phyloP scores from a whole-genome alignment of 2,329 filamentous ascomycete genomes.

The Fusarium oligoseptatum region DNA sequence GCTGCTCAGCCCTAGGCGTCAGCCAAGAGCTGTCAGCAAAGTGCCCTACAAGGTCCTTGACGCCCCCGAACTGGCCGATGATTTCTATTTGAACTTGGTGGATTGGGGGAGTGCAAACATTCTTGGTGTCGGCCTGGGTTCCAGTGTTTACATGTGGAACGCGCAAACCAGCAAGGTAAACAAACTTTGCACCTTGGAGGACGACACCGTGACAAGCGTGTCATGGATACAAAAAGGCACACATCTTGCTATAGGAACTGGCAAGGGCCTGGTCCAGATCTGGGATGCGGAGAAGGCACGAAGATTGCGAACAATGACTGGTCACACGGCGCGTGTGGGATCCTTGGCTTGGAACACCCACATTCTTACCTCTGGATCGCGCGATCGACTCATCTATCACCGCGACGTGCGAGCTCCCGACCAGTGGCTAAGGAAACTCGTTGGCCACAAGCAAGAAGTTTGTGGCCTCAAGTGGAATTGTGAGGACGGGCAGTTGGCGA shows the following conservation, averaged over 20 bases:
- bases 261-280: conserved; percentile 94
- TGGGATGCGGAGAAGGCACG: conserved; percentile 94
- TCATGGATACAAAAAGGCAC: conserved; percentile 99
- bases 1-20: conserved; percentile 88
- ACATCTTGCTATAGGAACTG: conserved; percentile 94
- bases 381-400: conserved; percentile 94
- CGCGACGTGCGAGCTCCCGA: conserved; percentile 94
- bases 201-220: conserved; percentile 96
- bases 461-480: conserved; percentile 98
- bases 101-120: conserved; percentile 98
- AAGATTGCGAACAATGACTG: conserved; percentile 93
- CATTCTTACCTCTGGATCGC: conserved; percentile 93
- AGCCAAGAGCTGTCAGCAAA: conserved; percentile 91
- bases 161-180: conserved; percentile 91
- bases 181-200: conserved; percentile 91
- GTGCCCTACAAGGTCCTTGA: conserved; percentile 98
- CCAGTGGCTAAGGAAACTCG: conserved; percentile 87
- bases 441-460: conserved; percentile 97
- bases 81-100: conserved; percentile 97
- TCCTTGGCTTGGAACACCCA: conserved; percentile 98
- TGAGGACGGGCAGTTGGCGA: conserved; percentile 93
- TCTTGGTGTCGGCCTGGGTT: conserved; percentile 90
- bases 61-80: conserved; percentile 94
- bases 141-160: conserved; percentile 99
- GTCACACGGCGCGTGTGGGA: conserved; percentile 92